phyloP scores from a whole-genome alignment of 306 rosid species.

The Spatholobus suberectus region DNA sequence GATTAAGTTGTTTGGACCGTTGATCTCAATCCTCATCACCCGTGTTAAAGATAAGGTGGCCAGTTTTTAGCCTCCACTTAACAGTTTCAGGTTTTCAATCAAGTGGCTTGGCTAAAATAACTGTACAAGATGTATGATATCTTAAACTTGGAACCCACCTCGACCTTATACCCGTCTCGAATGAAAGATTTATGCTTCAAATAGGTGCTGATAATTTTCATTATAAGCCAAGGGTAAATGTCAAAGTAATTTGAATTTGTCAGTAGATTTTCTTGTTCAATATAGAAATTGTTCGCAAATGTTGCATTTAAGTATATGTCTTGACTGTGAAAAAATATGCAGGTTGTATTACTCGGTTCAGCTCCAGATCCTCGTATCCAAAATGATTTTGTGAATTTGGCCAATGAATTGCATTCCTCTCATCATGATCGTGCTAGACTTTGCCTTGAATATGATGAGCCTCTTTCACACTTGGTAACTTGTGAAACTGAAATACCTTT shows the following conservation, averaged over 20 bases:
- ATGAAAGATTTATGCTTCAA: slow-evolving; percentile 9
- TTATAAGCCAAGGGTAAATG: slow-evolving; percentile 29
- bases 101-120: slow-evolving; percentile 1
- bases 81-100: slow-evolving; percentile 23
- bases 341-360: slow-evolving; percentile 97
- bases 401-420: slow-evolving; percentile 71
- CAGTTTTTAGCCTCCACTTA: not conserved
- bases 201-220: slow-evolving; percentile 31
- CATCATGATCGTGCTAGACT: slow-evolving; percentile 73
- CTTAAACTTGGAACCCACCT: not conserved
- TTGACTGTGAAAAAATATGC: slow-evolving; percentile 41
- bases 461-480: slow-evolving; percentile 94
- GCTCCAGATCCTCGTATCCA: slow-evolving; percentile 99
- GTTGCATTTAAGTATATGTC: slow-evolving; percentile 11
- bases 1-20: slow-evolving; percentile 3
- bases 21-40: slow-evolving; percentile 18
- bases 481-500: slow-evolving; percentile 29
- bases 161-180: not conserved
- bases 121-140: slow-evolving; percentile 19
- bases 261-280: slow-evolving; percentile 24
- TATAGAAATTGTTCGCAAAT: slow-evolving; percentile 19
- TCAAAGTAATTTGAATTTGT: slow-evolving; percentile 1
- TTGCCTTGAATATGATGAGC: slow-evolving; percentile 92
- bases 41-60: slow-evolving; percentile 13
- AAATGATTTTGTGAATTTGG: slow-evolving; percentile 85